These are phyloP conservation scores for Kondoa subrosea DNA, from an alignment of 768 basidiomycete genomes.

Conservation along the genomic window DNA sequence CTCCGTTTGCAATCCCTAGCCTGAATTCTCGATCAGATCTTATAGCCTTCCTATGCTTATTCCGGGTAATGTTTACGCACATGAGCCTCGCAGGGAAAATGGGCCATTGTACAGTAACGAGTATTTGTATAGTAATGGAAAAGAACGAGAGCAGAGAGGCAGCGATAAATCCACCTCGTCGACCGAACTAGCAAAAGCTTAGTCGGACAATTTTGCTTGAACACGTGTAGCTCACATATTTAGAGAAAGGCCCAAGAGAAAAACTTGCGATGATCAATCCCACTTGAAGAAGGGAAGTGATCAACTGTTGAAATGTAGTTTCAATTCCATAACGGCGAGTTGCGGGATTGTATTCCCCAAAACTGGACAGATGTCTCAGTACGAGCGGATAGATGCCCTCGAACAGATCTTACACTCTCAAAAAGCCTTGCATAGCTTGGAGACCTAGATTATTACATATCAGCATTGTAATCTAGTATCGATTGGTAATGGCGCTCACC, in stretches of 20 bases:
- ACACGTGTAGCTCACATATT: not conserved
- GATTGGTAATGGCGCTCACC: too few relatives aligned
- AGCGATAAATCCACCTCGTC: constrained; percentile 16
- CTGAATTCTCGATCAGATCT: too few relatives aligned
- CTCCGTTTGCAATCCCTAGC: too few relatives aligned
- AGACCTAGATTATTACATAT: too few relatives aligned
- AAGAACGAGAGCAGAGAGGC: constrained; percentile 19
- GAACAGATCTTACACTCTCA: constrained; percentile 5
- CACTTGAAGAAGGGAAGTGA: constrained; percentile 24
- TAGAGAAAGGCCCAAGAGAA: constrained; percentile 12
- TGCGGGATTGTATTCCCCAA: not conserved
- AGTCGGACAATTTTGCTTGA: too few relatives aligned
- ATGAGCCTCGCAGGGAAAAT: too few relatives aligned
- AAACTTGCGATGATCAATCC: constrained; percentile 18
- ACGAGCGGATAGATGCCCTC: not conserved
- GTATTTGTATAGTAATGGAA: constrained; percentile 19
- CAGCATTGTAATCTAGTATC: too few relatives aligned
- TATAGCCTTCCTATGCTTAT: too few relatives aligned
- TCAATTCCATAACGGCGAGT: constrained; percentile 9
- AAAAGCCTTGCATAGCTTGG: constrained; percentile 23
- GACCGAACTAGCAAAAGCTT: constrained; percentile 11
- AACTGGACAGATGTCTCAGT: not conserved
- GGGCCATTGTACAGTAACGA: constrained; percentile 17
- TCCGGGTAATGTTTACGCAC: too few relatives aligned
- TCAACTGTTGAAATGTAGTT: constrained; percentile 23